Base-by-base conservation (phyloP, 306 rosid species). In the Chamaecrista fasciculata region DNA sequence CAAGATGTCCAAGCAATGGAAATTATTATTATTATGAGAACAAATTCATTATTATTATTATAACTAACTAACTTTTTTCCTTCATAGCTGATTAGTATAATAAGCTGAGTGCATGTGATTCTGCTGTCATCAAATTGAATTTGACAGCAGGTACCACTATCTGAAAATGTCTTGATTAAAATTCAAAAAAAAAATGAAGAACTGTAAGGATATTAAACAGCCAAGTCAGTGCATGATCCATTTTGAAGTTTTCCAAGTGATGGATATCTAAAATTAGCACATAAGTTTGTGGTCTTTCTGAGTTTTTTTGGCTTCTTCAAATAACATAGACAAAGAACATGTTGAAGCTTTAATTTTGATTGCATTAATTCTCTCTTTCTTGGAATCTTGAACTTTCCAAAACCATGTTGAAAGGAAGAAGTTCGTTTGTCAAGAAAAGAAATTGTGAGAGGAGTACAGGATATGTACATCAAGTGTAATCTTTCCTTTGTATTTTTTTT, bases 331-430 rank as follows among this genome's bases (percentile, higher is more conserved):
- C 33, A 33, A 33, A 44, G 11, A 23, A 21, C 51, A 34, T 0
- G 40, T 5, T 5, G 33, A 15, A 39, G 25, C 4, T 51, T 67
- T 40, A 49, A 72, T 40, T 40, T 12, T 3, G 48, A 37, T 50
- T 18, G 11, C 18, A 16, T 15, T 60, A 49, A 20, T 31, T 33
- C 36, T 47, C 8, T 47, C 5, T 16, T n/a, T 6, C 51, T 33
- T 7, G n/a, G 39, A 44, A 70, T 46, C 33, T 25, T 72, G 5
- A 24, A 62, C 53, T 62, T 61, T 31, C 24, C 42, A 61, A 36
- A 61, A 37, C 31, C 44, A 62, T 11, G 53, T 62, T 72, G 55
- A 50, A 26, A 44, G 50, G 73, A 66, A 9, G n/a, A 10, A 52
- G 19, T 67, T 50, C 51, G 37, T n/a, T n/a, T 67, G 72, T 51